A percentile compares a stretch with the other conserved stretches of the same genome.
These are phyloP conservation scores for Eutrema heterophyllum DNA, from an alignment of 345 rosid genomes.

Conservation along the genomic window DNA sequence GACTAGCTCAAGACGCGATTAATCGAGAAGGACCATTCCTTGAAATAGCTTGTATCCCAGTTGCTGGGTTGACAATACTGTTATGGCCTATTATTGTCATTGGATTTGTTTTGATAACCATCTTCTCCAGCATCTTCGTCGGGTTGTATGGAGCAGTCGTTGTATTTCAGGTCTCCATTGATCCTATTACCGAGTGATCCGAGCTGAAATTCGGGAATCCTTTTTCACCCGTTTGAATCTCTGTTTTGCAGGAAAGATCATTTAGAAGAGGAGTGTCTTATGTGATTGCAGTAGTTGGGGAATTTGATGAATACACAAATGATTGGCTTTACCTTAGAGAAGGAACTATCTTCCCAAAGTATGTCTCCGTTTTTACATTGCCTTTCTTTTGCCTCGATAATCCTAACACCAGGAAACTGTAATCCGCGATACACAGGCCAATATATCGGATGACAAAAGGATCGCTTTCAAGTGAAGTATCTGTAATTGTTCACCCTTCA, in stretches of 20 bases:
- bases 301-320: slow-evolving; percentile 85
- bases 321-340: slow-evolving; percentile 84
- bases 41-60: slow-evolving; percentile 71
- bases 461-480: slow-evolving; percentile 45
- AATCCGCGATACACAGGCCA: slow-evolving; percentile 57
- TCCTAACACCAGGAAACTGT: slow-evolving; percentile 21
- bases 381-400: not conserved
- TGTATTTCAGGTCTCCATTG: slow-evolving; percentile 52
- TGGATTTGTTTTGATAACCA: slow-evolving; percentile 52
- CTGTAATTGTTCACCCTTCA: slow-evolving; percentile 39
- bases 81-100: slow-evolving; percentile 75
- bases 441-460: slow-evolving; percentile 50
- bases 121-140: slow-evolving; percentile 60
- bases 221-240: not conserved
- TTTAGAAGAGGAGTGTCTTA: slow-evolving; percentile 66
- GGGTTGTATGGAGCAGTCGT: slow-evolving; percentile 72
- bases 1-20: slow-evolving; percentile 61
- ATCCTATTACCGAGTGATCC: not conserved
- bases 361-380: slow-evolving; percentile 22
- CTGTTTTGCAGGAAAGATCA: slow-evolving; percentile 65
- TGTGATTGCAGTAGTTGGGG: slow-evolving; percentile 87
- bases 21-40: slow-evolving; percentile 80
- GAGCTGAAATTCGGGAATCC: not conserved
- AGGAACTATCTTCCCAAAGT: slow-evolving; percentile 84
- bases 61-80: slow-evolving; percentile 77